phyloP scores from a whole-genome alignment of 192 early-diverging fungal genomes.

The Oehlia diaphana region DNA sequence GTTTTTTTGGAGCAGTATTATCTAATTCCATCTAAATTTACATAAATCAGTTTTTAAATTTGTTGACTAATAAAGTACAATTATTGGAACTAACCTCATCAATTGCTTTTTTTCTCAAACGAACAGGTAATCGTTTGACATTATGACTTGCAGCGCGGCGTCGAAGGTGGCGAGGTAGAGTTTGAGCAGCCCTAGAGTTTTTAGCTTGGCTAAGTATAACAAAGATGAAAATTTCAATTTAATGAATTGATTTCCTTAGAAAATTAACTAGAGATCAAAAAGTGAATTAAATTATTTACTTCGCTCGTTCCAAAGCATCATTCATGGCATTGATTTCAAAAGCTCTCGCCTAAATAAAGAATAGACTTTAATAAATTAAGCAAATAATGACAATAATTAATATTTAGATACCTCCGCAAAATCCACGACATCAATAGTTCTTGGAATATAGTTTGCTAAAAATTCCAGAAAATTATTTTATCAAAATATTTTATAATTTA shows the following conservation, averaged over 20 bases:
- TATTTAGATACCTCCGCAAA: constrained; percentile 52
- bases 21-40: constrained; percentile 16
- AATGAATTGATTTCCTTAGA: neutral
- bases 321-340: constrained; percentile 89
- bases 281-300: constrained; percentile 36
- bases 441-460: constrained; percentile 27
- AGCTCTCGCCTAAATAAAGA: constrained; percentile 62
- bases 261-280: no score
- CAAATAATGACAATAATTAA: constrained; percentile 4
- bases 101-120: constrained; percentile 74
- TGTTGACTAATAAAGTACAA: neutral
- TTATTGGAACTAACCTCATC: constrained; percentile 55
- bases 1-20: constrained; percentile 11
- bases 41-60: neutral
- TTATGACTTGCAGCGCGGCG: constrained; percentile 96
- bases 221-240: neutral
- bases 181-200: constrained; percentile 79
- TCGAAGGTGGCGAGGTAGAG: constrained; percentile 85
- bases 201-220: constrained; percentile 38
- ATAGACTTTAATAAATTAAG: no score
- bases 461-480: neutral
- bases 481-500: neutral
- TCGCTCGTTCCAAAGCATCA: constrained; percentile 66
- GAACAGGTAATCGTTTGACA: constrained; percentile 85
- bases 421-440: constrained; percentile 55